Conservation (phyloP, 2,329 filamentous ascomycete genomes). For the Scopulariopsis brevicaulis region DNA sequence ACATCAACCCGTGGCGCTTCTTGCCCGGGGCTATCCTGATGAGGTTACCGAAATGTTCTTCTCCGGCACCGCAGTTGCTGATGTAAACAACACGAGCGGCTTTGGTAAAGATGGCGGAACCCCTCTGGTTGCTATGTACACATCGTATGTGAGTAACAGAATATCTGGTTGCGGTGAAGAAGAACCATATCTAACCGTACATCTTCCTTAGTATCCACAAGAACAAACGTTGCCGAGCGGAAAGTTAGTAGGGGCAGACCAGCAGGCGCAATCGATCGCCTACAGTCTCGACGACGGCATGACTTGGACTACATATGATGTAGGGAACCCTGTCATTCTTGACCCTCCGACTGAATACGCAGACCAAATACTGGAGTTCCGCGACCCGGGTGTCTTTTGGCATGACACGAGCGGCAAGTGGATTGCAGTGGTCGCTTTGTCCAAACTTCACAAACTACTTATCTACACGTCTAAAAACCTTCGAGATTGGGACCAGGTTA, state of each 20-base stretch:
- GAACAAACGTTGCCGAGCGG: conserved; percentile 1
- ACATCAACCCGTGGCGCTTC: conserved; percentile 2
- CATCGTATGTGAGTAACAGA: neutral
- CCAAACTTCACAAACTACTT: conserved; percentile 2
- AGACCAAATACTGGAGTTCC: conserved; percentile 1
- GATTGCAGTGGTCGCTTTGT: conserved; percentile 1
- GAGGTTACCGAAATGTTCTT: conserved; percentile 4
- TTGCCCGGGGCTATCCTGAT: neutral
- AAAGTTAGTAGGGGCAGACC: neutral
- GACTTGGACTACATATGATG: conserved; percentile 5
- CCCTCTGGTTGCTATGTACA: conserved; percentile 4
- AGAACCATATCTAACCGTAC: neutral
- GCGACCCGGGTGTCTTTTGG: conserved; percentile 5
- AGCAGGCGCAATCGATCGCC: conserved; percentile 4
- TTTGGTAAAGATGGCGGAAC: neutral
- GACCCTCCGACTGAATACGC: neutral
- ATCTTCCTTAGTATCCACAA: neutral
- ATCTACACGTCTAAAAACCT: conserved; percentile 5
- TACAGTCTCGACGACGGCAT: conserved; percentile 3
- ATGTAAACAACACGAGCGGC: conserved; percentile 4
- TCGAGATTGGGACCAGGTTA: neutral
- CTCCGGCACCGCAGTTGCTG: conserved; percentile 3
- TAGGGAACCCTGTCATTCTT: conserved; percentile 1
- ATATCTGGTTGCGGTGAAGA: neutral
- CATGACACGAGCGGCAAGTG: neutral